Conservation (phyloP, 352 stramenopile species). For the Pythium folliculosum region DNA sequence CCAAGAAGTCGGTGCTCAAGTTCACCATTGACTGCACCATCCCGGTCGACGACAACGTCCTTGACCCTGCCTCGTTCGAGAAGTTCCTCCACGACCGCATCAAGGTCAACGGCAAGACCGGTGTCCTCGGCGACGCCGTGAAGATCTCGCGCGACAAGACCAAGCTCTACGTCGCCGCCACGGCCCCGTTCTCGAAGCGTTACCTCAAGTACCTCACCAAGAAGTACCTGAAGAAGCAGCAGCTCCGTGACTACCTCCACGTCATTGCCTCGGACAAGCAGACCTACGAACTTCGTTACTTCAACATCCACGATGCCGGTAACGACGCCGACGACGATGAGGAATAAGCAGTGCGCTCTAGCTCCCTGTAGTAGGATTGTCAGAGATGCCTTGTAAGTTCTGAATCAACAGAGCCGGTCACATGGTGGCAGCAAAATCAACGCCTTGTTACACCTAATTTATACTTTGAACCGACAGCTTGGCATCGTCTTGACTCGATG, state of each 20-base stretch:
- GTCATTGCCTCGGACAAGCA: conserved; percentile 98
- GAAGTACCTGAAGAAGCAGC: conserved; percentile 99
- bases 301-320: conserved; percentile 95
- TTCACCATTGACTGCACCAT: conserved; percentile 95
- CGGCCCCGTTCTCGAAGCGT: conserved; percentile 98
- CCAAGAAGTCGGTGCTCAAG: conserved; percentile 91
- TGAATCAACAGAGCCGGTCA: conserved; percentile 30
- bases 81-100: conserved; percentile 99
- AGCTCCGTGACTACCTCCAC: conserved; percentile 99
- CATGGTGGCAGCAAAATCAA: conserved; percentile 24
- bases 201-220: conserved; percentile 99
- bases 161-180: conserved; percentile 94
- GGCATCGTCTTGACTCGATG: not conserved
- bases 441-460: conserved; percentile 2
- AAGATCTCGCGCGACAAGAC: conserved; percentile 97
- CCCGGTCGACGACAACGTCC: conserved; percentile 98
- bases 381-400: conserved; percentile 20
- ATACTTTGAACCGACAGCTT: not conserved
- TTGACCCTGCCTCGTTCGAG: conserved; percentile 99
- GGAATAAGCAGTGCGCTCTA: conserved; percentile 62
- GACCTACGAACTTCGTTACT: conserved; percentile 99
- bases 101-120: conserved; percentile 99
- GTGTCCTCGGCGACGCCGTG: conserved; percentile 94
- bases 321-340: conserved; percentile 89
- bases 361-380: conserved; percentile 5